Evolutionary conservation across 2,329 filamentous ascomycete genomes (phyloP), one percentile per base, ranked within the genome.

Genomic region (Ophiosphaerella korrae): DNA sequence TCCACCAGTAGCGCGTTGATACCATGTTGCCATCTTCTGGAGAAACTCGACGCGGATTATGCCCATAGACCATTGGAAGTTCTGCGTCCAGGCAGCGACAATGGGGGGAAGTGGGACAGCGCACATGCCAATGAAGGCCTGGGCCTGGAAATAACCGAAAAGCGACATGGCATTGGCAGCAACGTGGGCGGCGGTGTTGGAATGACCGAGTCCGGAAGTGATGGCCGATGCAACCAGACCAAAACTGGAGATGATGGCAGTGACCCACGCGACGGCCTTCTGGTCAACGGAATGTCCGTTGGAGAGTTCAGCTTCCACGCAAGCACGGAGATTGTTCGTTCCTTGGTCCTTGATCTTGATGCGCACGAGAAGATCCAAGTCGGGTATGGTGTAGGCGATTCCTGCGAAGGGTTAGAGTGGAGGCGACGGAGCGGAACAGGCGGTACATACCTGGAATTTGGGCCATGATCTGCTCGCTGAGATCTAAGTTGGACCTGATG

Each of bases 61-160:
- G 64, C 93, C 93, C 90, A 97, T 94, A 68, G 88, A 95, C 93
- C 93, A 97, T 71, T 95, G 89, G 78, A 97, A 97, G 76, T 97
- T 93, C 77, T 97, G 92, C 1, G 92, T 96, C 93, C 93, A 97
- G 0, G 92, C 84, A 66, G 89, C 83, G 46, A 96, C 93, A 54
- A 96, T 89, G 0, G 93, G 93, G 8, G 93, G 93, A 46, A 96
- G 83, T 39, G 82, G 80, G 12, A 97, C 88, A 16, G 88, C 84
- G 46, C 88, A 90, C 75, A 97, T 87, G 57, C 92, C 92, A 65
- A 96, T 81, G 74, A 97, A 91, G 23, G 93, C 92, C 75, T 96
- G 92, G 4, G 90, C 86, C 76, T 97, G 93, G 82, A 97, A 96
- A 76, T 94, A 97, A 54, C 88, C 85, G 71, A 96, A 96, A 26